phyloP scores from a whole-genome alignment of 257 asterid genomes.

The Cruciata laevipes region DNA sequence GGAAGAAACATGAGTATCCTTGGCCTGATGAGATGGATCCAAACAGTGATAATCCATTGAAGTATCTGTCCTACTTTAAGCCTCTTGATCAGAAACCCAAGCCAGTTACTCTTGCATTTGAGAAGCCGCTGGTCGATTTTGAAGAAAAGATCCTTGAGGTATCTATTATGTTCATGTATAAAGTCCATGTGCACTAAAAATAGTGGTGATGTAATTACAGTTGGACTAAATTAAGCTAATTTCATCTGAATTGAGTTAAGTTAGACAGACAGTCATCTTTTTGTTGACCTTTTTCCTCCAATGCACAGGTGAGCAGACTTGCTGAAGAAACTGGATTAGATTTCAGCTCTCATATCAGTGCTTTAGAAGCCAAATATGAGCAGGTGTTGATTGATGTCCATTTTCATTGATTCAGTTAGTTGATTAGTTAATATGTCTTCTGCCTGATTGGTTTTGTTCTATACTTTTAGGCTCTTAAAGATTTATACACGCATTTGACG shows the following conservation, averaged over 20 bases:
- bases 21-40: slow-evolving; percentile 49
- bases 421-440: too few relatives aligned
- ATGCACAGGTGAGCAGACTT: slow-evolving; percentile 30
- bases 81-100: slow-evolving; percentile 42
- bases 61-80: slow-evolving; percentile 38
- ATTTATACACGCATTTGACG: too few relatives aligned
- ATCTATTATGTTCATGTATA: not conserved
- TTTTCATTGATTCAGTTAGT: too few relatives aligned
- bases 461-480: too few relatives aligned
- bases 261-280: not conserved
- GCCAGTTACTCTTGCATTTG: slow-evolving; percentile 46
- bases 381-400: too few relatives aligned
- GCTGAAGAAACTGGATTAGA: too few relatives aligned
- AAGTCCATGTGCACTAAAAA: too few relatives aligned
- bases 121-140: slow-evolving; percentile 48
- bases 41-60: slow-evolving; percentile 20
- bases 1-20: slow-evolving; percentile 43
- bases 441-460: too few relatives aligned
- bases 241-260: not conserved
- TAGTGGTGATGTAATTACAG: too few relatives aligned
- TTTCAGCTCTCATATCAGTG: too few relatives aligned
- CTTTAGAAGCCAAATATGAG: too few relatives aligned
- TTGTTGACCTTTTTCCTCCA: not conserved
- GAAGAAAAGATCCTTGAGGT: slow-evolving; percentile 44
- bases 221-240: too few relatives aligned